Evolutionary conservation across 2,329 filamentous ascomycete species (phyloP).

Genomic region (Colletotrichum lupini): DNA sequence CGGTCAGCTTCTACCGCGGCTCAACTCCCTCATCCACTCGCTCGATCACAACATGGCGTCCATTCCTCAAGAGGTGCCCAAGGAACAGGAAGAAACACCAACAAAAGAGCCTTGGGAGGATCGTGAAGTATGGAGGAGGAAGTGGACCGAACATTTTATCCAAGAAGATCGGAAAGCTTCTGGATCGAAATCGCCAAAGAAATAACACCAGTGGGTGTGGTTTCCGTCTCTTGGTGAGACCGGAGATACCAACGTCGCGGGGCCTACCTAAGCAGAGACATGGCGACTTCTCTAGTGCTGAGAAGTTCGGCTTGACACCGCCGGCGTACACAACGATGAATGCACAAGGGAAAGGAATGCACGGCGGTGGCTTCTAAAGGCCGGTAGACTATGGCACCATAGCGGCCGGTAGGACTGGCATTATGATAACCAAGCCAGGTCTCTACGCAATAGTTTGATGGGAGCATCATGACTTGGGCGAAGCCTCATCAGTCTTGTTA

Average conservation of each 20-base stretch:
- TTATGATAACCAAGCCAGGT: neutral
- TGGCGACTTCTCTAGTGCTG: neutral
- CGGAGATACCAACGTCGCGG: neutral
- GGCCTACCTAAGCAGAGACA: neutral
- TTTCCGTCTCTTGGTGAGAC: neutral
- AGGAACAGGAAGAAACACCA: slow-evolving; percentile 30
- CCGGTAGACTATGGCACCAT: neutral
- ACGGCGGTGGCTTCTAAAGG: neutral
- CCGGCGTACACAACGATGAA: neutral
- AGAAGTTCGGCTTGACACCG: neutral
- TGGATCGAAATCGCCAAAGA: slow-evolving; percentile 23
- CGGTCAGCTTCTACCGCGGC: slow-evolving; percentile 26
- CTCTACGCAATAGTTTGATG: slow-evolving; percentile 1
- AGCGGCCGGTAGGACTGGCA: slow-evolving; percentile 13
- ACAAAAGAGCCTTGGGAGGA: slow-evolving; percentile 34
- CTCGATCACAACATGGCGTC: slow-evolving; percentile 34
- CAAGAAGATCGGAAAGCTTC: slow-evolving; percentile 29
- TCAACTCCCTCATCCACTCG: slow-evolving; percentile 34
- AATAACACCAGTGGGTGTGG: neutral
- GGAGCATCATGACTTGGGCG: slow-evolving; percentile 3
- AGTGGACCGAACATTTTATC: slow-evolving; percentile 29
- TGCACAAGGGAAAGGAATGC: neutral
- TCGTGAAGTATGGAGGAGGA: slow-evolving; percentile 34
- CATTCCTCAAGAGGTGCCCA: slow-evolving; percentile 29
- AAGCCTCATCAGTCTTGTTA: neutral